Conservation (phyloP, 2,329 filamentous ascomycete genomes). For the Cladophialophora yegresii region DNA sequence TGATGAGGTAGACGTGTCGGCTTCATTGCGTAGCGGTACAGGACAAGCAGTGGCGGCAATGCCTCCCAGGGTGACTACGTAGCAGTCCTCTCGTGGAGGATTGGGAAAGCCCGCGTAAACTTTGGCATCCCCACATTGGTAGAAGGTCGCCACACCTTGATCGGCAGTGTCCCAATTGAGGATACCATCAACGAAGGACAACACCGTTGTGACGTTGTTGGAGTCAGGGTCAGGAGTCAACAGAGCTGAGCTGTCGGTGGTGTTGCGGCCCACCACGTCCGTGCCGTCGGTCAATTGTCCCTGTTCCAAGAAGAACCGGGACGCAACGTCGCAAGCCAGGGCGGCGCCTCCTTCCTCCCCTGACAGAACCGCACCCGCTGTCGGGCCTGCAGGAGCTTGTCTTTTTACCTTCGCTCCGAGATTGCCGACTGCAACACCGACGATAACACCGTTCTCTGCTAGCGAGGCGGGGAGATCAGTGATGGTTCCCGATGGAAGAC, state of each 20-base stretch:
- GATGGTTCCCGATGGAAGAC: constrained; percentile 28
- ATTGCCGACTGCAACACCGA: constrained; percentile 24
- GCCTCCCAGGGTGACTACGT: constrained; percentile 29
- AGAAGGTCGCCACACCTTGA: constrained; percentile 27
- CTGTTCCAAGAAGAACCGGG: constrained; percentile 21
- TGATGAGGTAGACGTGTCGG: not conserved
- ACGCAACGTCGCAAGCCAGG: constrained; percentile 28
- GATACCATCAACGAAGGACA: constrained; percentile 32
- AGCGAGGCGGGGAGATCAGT: constrained; percentile 23
- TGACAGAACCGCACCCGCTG: constrained; percentile 14
- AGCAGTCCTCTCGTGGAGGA: constrained; percentile 27
- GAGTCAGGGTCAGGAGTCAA: constrained; percentile 17
- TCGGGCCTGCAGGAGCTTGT: constrained; percentile 12
- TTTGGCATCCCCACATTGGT: constrained; percentile 27
- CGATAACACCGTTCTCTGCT: constrained; percentile 18
- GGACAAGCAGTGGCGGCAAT: constrained; percentile 27
- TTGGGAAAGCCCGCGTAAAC: constrained; percentile 33
- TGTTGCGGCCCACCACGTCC: constrained; percentile 29
- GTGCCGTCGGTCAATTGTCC: constrained; percentile 25
- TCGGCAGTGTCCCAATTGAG: constrained; percentile 30
- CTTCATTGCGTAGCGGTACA: constrained; percentile 13
- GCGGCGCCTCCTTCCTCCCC: constrained; percentile 22
- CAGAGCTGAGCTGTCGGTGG: constrained; percentile 21
- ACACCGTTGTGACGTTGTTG: constrained; percentile 29
- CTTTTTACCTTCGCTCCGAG: constrained; percentile 23